Evolutionary conservation across 148 eudicot species (phyloP), one percentile per base, ranked within the genome.

Genomic region (Camellia lanceoleosa): DNA sequence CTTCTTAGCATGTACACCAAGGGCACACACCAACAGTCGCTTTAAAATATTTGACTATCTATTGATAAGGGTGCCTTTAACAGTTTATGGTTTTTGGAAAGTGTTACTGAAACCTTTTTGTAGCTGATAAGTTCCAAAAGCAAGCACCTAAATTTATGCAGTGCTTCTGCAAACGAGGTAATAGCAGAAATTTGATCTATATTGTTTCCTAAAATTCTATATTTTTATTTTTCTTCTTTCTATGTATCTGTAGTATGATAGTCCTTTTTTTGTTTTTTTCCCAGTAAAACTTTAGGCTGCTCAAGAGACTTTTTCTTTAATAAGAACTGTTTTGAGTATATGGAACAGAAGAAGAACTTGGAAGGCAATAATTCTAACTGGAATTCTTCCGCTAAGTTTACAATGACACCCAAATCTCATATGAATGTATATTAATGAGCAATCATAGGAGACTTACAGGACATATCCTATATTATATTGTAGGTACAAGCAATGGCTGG

Each of bases 121-220:
- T 71, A 70, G 62, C 76, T 56, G 56, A 52, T 55, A 89, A 89
- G 88, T 89, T 81, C 81, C 89, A 73, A 68, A 89, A 85, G 86
- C 72, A 80, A 85, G 88, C 88, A 44, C 88, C 91, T 80, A 89
- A 82, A 79, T 55, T 85, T 80, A 82, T 83, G 76, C 71, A 83
- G 71, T 82, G 91, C 88, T 68, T 14, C 71, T 80, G 87, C 91
- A 13, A 89, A 87, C 79, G 85, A 89, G 71, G 91, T 84, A 87
- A 82, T 86, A 14, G 68, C 51, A 23, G 23, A 23, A 23, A 23
- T 23, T 23, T 23, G 23, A 23, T 23, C 23, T 73, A n/a, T 54
- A 71, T 4, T 15, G 38, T 44, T 55, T 66, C 49, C 61, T 61
- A 3, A 10, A 63, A 2, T 71, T 54, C 23, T 60, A n/a, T 10